Base-by-base conservation (phyloP, 2,329 filamentous ascomycete species). In the Pleurostoma richardsiae region DNA sequence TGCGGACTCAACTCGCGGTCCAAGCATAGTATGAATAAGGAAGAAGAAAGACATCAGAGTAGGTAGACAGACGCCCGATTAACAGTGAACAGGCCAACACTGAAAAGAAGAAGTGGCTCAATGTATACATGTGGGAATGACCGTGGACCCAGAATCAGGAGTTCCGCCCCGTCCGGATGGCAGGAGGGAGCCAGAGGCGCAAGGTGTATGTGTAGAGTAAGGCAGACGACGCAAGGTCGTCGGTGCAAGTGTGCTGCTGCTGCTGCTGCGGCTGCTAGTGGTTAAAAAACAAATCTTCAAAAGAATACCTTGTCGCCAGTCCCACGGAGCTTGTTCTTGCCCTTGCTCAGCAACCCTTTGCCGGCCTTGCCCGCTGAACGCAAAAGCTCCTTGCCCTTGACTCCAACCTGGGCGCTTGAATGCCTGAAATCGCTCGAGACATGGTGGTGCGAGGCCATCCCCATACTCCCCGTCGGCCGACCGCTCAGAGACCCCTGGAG, bases 341-440 rank as follows among this genome's bases (percentile, higher is more conserved):
- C 89, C 71, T 95, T 95, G 54, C 87, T 90, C 65, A 96, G 85
- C 53, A 96, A 68, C 44, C 91, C 92, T 72, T 96, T 96, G 42
- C 91, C 90, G 49, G 90, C 89, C 62, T 89, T 90, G 45, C 89
- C 90, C 46, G 91, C 91, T 27, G 86, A 85, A 54, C 94, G 88
- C 61, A 96, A 77, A 29, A 96, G 72, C 58, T 95, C 90, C 70
- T 96, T 96, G 63, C 91, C 85, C 72, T 91, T 92, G 38, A 84
- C 79, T 56, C 89, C 86, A 63, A 91, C 80, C 59, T 86, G 82
- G 53, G 79, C 73, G 50, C 77, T 69, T 42, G 80, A 80, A 49
- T 75, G 71, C 39, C 73, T 74, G 54, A 80, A 75, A 33, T 70
- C 65, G 58, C 70, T 70, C 42, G 65, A 58, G 30, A 66, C 59